Evolutionary conservation across 805 yeast species (phyloP).

Genomic region (Schwanniomyces polymorphus): DNA sequence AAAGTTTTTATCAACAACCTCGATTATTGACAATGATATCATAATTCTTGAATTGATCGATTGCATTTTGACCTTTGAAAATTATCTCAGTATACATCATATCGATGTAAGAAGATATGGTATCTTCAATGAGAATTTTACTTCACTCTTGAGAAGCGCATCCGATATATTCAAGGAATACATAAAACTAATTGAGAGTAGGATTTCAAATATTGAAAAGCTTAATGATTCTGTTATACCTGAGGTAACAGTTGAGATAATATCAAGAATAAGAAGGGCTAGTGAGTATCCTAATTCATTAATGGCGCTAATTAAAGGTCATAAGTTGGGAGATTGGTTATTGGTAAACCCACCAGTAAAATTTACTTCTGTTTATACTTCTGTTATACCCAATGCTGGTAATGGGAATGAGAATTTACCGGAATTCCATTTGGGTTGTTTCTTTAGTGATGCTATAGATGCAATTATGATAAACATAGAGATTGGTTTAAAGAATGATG

Average conservation of each 20-base stretch:
- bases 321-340: constrained; percentile 69
- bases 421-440: constrained; percentile 59
- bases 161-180: constrained; percentile 53
- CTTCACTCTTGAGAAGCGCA: constrained; percentile 17
- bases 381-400: constrained; percentile 42
- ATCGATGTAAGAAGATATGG: constrained; percentile 10
- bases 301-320: constrained; percentile 45
- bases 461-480: constrained; percentile 67
- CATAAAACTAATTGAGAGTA: constrained; percentile 53
- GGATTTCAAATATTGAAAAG: constrained; percentile 44
- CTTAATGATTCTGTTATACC: constrained; percentile 69
- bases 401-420: constrained; percentile 43
- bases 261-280: constrained; percentile 65
- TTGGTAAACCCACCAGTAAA: constrained; percentile 56
- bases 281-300: constrained; percentile 62
- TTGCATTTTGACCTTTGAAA: constrained; percentile 23
- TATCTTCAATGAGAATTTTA: constrained; percentile 11
- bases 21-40: constrained; percentile 23
- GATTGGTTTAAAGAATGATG: constrained; percentile 46
- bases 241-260: constrained; percentile 69
- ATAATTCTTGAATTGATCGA: constrained; percentile 48
- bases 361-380: constrained; percentile 45
- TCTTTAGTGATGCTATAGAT: constrained; percentile 76
- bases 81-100: constrained; percentile 10
- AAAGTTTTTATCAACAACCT: constrained; percentile 10